Conservation (phyloP, 1,284 basidiomycete genomes). For the Wallemia ichthyophaga region DNA sequence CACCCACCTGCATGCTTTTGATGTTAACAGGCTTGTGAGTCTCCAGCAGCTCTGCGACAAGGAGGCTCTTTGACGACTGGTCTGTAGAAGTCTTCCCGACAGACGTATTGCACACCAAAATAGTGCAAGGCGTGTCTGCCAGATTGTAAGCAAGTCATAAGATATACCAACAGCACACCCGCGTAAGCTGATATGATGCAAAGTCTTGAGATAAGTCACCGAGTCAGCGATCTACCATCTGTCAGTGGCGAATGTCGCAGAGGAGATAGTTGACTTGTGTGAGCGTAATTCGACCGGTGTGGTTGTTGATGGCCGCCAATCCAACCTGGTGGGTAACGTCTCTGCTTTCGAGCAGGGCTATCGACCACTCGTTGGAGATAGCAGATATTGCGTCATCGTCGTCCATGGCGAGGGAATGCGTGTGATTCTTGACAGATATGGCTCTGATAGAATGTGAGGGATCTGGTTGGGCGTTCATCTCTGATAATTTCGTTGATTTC, state of each 20-base stretch:
- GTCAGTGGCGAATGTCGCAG: neutral
- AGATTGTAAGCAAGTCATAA: no score
- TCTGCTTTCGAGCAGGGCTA: slow-evolving; percentile 8
- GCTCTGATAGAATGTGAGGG: neutral
- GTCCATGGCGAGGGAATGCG: no score
- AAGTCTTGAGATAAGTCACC: neutral
- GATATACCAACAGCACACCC: no score
- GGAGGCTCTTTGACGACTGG: neutral
- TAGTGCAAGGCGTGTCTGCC: neutral
- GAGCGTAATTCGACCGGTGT: slow-evolving; percentile 6
- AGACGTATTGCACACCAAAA: neutral
- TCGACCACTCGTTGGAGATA: slow-evolving; percentile 4
- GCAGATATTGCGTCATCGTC: neutral
- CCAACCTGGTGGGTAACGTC: slow-evolving; percentile 9
- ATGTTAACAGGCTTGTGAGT: neutral
- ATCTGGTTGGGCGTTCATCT: neutral
- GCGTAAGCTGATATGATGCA: neutral
- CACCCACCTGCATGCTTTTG: neutral
- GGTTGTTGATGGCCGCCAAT: slow-evolving; percentile 7
- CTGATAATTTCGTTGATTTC: neutral
- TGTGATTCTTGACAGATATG: no score
- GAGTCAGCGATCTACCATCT: neutral
- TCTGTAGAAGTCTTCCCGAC: neutral
- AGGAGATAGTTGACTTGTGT: slow-evolving; percentile 6
- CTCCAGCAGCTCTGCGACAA: neutral